Base-by-base conservation (phyloP, 177 flowering plant species). In the Vitis hybrid region DNA sequence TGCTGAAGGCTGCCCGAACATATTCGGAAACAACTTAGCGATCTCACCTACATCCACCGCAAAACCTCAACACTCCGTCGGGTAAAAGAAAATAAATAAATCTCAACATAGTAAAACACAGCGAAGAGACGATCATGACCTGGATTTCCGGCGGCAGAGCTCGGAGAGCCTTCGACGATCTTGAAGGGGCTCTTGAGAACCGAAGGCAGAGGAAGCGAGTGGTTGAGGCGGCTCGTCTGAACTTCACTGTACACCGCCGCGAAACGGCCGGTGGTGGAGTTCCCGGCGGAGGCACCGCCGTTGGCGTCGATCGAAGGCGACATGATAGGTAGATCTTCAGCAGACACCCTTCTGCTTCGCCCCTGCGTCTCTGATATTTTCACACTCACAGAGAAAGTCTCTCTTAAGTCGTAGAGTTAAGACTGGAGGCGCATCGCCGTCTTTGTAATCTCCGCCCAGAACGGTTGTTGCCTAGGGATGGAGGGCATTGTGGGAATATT, bases 121-220 rank as follows among this genome's bases (percentile, higher is more conserved):
- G 22, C 62, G 62, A 57, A 57, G 39, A 13, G 56, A 5, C 1
- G 39, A 18, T 1, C 56, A 15, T 6, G 45, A 90, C 98, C 95
- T 76, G 99, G 98, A 69, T 94, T 83, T 10, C 99, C 98, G 21
- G 99, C 97, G 70, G 99, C 93, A 52, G 98, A 89, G 79, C 97
- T 93, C 0, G 86, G 78, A 55, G 96, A 86, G 3, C 99, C 99
- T 2, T 94, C 89, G 68, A 83, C 87, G 74, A 93, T 75, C 11
- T 83, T 73, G 80, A 94, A 92, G 33, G 88, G 71, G 5, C 64
- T 75, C 53, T 51, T 73, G 69, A 94, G 89, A 9, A 94, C 98
- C 2, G 90, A 84, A 29, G 99, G 99, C 15, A 94, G 82, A 45
- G 99, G 91, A 12, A 93, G 97, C 1, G 86, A n/a, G 62, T 88